phyloP scores from a whole-genome alignment of 305 asterid species.

The Solanum hybrid region DNA sequence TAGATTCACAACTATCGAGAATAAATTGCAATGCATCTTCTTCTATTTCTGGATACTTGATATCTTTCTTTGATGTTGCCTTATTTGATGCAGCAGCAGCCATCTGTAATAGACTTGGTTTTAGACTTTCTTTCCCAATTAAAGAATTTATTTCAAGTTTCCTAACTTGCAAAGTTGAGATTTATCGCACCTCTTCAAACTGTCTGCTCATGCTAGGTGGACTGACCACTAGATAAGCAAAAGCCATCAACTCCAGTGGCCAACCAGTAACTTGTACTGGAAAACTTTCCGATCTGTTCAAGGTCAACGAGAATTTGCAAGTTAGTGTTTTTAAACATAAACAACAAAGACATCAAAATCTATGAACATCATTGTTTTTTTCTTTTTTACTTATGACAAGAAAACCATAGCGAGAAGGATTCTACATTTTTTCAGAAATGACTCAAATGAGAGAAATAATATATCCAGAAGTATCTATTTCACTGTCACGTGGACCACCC shows the following conservation, averaged over 20 bases:
- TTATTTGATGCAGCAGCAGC: constrained; percentile 87
- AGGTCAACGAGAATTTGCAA: constrained; percentile 3
- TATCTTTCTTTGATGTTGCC: constrained; percentile 47
- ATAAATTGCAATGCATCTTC: constrained; percentile 79
- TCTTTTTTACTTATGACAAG: background rate
- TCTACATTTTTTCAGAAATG: background rate
- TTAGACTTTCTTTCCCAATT: background rate
- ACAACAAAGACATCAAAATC: background rate
- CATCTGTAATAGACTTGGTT: constrained; percentile 33
- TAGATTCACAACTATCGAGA: constrained; percentile 65
- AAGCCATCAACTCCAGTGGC: constrained; percentile 94
- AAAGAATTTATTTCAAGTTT: background rate
- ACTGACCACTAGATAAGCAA: constrained; percentile 83
- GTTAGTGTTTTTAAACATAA: background rate
- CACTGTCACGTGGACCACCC: background rate
- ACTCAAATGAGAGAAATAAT: background rate
- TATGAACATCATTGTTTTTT: background rate
- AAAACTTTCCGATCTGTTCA: constrained; percentile 64
- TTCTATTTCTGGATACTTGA: constrained; percentile 57
- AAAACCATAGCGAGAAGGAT: background rate
- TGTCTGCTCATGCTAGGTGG: constrained; percentile 65
- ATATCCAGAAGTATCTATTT: background rate
- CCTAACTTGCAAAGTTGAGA: background rate
- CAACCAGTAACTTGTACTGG: constrained; percentile 88
- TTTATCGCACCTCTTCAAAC: constrained; percentile 56